phyloP scores from a whole-genome alignment of 176 grass and related monocot genomes.

The Neostapfia colusana region DNA sequence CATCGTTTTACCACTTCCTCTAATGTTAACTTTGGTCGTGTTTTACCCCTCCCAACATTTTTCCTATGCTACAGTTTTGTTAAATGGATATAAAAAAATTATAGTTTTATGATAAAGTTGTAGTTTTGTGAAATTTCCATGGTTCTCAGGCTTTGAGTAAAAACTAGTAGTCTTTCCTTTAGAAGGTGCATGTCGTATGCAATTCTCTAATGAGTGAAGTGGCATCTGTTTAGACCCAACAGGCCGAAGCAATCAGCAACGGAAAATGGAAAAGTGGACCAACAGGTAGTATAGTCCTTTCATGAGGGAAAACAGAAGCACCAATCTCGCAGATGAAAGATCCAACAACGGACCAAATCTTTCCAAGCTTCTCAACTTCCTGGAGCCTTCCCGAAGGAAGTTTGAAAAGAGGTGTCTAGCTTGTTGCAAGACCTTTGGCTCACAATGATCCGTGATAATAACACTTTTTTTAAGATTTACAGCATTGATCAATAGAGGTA shows the following conservation, averaged over 20 bases:
- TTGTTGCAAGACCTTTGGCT: neutral
- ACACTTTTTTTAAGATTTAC: constrained; percentile 7
- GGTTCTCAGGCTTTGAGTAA: no score
- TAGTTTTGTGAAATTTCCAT: no score
- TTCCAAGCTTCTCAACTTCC: constrained; percentile 35
- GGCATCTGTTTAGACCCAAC: neutral
- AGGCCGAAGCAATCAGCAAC: neutral
- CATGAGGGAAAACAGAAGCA: constrained; percentile 1
- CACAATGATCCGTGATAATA: neutral
- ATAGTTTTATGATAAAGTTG: no score
- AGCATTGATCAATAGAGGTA: neutral
- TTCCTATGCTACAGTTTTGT: no score
- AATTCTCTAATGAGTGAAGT: neutral
- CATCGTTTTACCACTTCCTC: no score
- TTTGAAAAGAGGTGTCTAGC: neutral
- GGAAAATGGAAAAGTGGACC: constrained; percentile 22
- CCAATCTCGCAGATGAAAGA: neutral
- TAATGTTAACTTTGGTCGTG: no score
- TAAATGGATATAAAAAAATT: no score
- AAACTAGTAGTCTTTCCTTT: no score
- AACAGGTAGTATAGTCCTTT: constrained; percentile 34
- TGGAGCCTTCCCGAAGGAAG: constrained; percentile 31
- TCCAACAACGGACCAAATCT: neutral
- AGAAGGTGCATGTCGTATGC: neutral
- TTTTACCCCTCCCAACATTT: no score